Conservation (phyloP, 495 filamentous ascomycete species). For the Amorphotheca resinae region DNA sequence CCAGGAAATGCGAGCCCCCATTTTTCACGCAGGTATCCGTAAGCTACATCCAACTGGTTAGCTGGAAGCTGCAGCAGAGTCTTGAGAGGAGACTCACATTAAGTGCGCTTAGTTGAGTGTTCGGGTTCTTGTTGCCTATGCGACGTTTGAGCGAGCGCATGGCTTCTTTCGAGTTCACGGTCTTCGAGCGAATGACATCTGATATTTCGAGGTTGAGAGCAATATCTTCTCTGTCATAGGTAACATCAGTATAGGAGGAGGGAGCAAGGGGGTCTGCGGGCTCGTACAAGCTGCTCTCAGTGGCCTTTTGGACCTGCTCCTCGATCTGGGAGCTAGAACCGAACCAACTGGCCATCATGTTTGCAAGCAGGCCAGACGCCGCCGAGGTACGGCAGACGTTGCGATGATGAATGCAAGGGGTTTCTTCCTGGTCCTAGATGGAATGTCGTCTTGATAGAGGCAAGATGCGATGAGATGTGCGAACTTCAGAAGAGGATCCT, state of each 20-base stretch:
- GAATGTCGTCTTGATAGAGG: too few relatives aligned
- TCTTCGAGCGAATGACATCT: constrained; percentile 91
- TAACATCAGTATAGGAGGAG: constrained; percentile 5
- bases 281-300: constrained; percentile 61
- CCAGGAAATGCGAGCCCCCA: constrained; percentile 89
- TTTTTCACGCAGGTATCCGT: constrained; percentile 99
- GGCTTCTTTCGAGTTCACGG: constrained; percentile 89
- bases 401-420: not conserved
- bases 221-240: constrained; percentile 70
- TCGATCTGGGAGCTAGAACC: constrained; percentile 79
- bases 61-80: not conserved
- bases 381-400: not conserved
- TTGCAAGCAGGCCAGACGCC: constrained; percentile 6
- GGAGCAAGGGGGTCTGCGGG: not conserved
- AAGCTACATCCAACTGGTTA: constrained; percentile 29
- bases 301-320: constrained; percentile 91
- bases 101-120: constrained; percentile 83
- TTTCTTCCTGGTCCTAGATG: too few relatives aligned
- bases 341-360: constrained; percentile 85
- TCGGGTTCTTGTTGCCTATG: constrained; percentile 92
- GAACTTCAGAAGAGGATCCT: too few relatives aligned
- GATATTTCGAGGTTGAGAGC: constrained; percentile 94
- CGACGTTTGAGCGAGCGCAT: constrained; percentile 91
- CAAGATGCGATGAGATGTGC: too few relatives aligned
- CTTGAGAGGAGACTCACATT: constrained; percentile 42